phyloP scores from a whole-genome alignment of 106 monocot genomes.

The Dendrobium officinale region DNA sequence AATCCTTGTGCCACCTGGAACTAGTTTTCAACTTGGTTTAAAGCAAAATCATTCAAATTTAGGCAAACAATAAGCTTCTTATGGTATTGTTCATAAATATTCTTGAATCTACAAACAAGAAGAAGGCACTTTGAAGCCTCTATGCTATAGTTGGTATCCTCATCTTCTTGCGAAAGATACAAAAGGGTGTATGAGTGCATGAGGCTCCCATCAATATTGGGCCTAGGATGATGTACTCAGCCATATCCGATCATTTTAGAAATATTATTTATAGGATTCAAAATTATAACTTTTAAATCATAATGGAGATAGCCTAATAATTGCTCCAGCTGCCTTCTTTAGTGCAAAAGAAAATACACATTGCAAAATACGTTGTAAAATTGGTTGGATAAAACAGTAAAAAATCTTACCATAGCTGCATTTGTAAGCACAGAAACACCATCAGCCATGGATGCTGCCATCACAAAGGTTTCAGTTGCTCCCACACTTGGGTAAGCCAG shows the following conservation, averaged over 20 bases:
- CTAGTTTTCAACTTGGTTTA: neutral
- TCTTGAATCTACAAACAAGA: neutral
- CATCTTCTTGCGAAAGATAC: neutral
- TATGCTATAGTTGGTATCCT: neutral
- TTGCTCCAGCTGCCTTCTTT: neutral
- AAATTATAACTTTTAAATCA: neutral
- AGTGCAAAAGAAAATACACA: neutral
- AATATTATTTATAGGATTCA: neutral
- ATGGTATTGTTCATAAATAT: neutral
- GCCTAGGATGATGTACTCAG: neutral
- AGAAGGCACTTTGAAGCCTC: neutral
- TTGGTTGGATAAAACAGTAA: neutral
- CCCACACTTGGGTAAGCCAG: constrained; percentile 56
- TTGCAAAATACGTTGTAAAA: neutral
- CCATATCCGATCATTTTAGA: neutral
- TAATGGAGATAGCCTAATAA: neutral
- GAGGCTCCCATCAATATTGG: neutral
- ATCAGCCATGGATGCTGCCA: constrained; percentile 46
- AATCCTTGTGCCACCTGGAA: neutral
- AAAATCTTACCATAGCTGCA: constrained; percentile 31
- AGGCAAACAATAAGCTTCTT: neutral
- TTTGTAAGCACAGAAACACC: constrained; percentile 40
- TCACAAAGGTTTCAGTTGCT: constrained; percentile 51
- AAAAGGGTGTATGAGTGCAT: neutral
- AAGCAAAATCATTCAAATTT: neutral